phyloP scores from a whole-genome alignment of 2,329 filamentous ascomycete species.

The Pestalotiopsis sp. region DNA sequence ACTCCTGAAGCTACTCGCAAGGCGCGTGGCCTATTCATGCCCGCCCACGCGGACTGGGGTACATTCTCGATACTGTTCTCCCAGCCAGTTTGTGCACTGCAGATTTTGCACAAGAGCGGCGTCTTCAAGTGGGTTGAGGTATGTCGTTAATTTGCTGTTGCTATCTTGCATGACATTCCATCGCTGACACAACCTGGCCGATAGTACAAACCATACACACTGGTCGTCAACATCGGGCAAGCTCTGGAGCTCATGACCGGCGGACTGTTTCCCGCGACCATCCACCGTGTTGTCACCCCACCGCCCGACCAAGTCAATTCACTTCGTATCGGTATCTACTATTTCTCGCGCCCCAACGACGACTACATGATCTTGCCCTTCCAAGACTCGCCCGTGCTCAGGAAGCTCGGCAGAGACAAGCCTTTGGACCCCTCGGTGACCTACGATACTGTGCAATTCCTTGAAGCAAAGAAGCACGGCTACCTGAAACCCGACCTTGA shows the following conservation, averaged over 20 bases:
- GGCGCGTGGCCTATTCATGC: conserved; percentile 39
- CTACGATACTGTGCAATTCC: background rate
- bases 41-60: conserved; percentile 44
- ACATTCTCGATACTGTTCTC: conserved; percentile 40
- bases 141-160: background rate
- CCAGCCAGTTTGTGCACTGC: conserved; percentile 40
- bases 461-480: conserved; percentile 4
- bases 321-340: conserved; percentile 39
- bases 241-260: conserved; percentile 31
- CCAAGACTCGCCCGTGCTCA: conserved; percentile 34
- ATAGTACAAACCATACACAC: conserved; percentile 35
- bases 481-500: conserved; percentile 7
- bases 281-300: conserved; percentile 32
- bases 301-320: conserved; percentile 37
- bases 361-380: conserved; percentile 38
- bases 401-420: conserved; percentile 13
- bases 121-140: conserved; percentile 37
- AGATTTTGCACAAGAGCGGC: conserved; percentile 37
- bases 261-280: conserved; percentile 34
- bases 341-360: conserved; percentile 41
- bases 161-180: background rate
- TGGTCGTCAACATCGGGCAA: conserved; percentile 41
- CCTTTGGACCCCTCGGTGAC: background rate
- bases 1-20: conserved; percentile 36
- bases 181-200: background rate